Base-by-base conservation (phyloP, 805 yeast species). In the Starmerella sirachaensis region DNA sequence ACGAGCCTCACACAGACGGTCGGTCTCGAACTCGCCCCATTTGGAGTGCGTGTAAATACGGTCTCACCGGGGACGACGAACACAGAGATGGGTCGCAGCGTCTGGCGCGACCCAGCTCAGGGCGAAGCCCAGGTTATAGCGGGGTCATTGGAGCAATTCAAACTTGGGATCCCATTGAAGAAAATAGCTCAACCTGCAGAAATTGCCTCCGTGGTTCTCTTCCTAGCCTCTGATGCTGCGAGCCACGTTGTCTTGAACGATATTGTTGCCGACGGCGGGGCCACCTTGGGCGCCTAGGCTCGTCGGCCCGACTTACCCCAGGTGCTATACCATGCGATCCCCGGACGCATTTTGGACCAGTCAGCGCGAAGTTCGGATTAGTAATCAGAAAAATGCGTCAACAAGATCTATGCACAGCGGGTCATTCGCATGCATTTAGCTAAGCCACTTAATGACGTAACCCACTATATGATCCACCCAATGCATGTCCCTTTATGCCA, bases 211-310 rank as follows among this genome's bases (percentile, higher is more conserved):
- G 30, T 41, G 2, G 46, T 39, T 1, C 25, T 43, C 10, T 43
- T 33, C 13, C 30, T 43, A 3, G 46, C 46, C 4, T 43, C 46
- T 5, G 46, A 43, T 33, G 41, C 41, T 3, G 43, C 46, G 4
- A 40, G 46, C 23, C 46, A 43, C 14, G 22, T 40, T 2, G 27
- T 33, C 8, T 25, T 43, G 11, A 43, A 43, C 22, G 46, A 43
- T 29, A 43, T 43, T 12, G 46, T 43, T 5, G 40, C 40, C 21
- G 46, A 43, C 19, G 46, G 46, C n/a, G 46, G 46, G 3, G 46
- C 46, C 3, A 43, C 46, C 6, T 29, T 43, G 6, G 46, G 43
- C 4, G 41, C 44, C 5, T 40, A 29, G 19, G n/a, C n/a, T n/a
- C n/a, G n/a, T n/a, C n/a, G n/a, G n/a, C n/a, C n/a, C n/a, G n/a